Evolutionary conservation across 495 filamentous ascomycete genomes (phyloP).

Genomic region (Neurospora tetraspora): DNA sequence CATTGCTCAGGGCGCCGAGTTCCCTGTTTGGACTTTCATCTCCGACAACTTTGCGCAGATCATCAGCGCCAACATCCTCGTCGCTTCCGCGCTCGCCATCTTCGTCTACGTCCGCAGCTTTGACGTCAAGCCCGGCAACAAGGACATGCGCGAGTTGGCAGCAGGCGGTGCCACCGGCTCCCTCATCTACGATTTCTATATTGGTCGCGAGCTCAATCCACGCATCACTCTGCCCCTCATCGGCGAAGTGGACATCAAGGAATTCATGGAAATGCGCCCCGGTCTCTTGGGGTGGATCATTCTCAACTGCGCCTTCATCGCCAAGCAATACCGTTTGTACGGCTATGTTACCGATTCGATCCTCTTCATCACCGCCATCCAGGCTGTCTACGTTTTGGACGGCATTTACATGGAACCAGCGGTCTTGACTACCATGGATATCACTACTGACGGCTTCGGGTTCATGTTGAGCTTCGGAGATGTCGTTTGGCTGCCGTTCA

Average conservation of each 20-base stretch:
- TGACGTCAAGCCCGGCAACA: conserved; percentile 59
- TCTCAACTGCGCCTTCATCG: conserved; percentile 74
- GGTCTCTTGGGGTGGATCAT: conserved; percentile 87
- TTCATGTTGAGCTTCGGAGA: conserved; percentile 97
- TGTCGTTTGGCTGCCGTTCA: conserved; percentile 86
- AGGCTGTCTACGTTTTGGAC: conserved; percentile 79
- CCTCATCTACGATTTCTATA: conserved; percentile 90
- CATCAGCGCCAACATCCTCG: conserved; percentile 70
- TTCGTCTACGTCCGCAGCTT: conserved; percentile 79
- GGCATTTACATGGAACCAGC: conserved; percentile 82
- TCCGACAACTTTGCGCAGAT: conserved; percentile 83
- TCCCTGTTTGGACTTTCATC: conserved; percentile 85
- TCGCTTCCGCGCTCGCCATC: conserved; percentile 55
- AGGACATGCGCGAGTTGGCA: conserved; percentile 65
- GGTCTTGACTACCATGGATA: conserved; percentile 91
- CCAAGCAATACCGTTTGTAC: conserved; percentile 76
- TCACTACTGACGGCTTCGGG: conserved; percentile 90
- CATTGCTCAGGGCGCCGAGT: conserved; percentile 64
- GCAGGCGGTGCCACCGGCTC: conserved; percentile 77
- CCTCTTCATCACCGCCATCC: conserved; percentile 66
- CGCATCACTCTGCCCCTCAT: conserved; percentile 69
- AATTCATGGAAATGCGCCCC: conserved; percentile 81
- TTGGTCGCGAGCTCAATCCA: conserved; percentile 93
- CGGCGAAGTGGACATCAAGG: conserved; percentile 82
- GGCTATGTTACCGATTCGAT: conserved; percentile 85